Evolutionary conservation across 1,139 yeast genomes (phyloP), one percentile per base, ranked within the genome.

Genomic region (Blastobotrys niveus): DNA sequence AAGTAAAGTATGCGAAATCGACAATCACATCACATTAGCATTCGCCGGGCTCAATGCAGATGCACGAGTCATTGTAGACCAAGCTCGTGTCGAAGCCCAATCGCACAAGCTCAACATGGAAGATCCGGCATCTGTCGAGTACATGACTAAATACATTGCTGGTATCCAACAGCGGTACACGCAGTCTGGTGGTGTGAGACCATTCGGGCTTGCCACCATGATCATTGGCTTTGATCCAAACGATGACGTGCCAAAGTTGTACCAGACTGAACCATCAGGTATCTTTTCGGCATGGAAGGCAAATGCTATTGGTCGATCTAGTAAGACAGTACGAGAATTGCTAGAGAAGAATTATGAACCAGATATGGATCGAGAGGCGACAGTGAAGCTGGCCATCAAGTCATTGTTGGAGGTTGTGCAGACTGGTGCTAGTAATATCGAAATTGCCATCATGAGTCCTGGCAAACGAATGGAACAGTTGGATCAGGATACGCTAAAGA

Each of bases 271-370:
- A 65, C 98, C 98, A 38, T 84, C 95, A 37, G 99, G 99, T 24
- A 93, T 91, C 53, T 91, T 83, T 63, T 87, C 94, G 46, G 95
- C 97, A n/a, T 91, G 98, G 98, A 87, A 89, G 65, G 97, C 98
- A 18, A 93, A 87, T 64, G 89, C 98, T 20, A 91, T 93, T 62
- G 99, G 99, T 47, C 80, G 96, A 62, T 85, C 94, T 49, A 78
- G 94, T 51, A 91, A 91, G 66, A 91, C 97, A 1, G 97, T 93
- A 27, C 81, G 95, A 56, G 98, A 93, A 65, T 85, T 89, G 58
- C 75, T 91, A 65, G 99, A 93, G 65, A 89, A 88, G 69, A 85
- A 87, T 60, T 89, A 85, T 67, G 76, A 75, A 57, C 88, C 82
- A 47, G 87, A 76, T 19, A 65, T 82, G 67, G 71, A 73, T 49